Base-by-base conservation (phyloP, 2,329 filamentous ascomycete species). In the Pestalotiopsis sp. region DNA sequence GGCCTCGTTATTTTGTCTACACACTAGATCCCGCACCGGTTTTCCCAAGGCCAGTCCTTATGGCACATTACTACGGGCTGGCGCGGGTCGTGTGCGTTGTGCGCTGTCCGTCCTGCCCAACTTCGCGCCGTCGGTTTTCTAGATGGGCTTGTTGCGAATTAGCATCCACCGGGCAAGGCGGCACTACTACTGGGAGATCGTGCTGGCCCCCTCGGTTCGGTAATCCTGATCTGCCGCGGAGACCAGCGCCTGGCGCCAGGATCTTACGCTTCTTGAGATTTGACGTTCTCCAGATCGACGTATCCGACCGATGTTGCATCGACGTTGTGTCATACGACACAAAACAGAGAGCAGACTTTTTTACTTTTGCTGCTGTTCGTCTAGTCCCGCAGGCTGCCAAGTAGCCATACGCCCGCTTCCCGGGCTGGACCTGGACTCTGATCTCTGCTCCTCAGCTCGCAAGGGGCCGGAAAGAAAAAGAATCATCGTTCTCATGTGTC, bases 271-370 rank as follows among this genome's bases (percentile, higher is more conserved):
- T 70, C 71, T 69, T 70, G 71, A 72, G 71, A 74, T 73, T 70
- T 72, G 70, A 57, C 69, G 72, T 75, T 75, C 75, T 78, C 73
- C 73, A 77, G 76, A 77, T 78, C 77, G 75, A 77, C 76, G 61
- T 74, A 75, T 75, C 76, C 77, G 74, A 74, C 52, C 70, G 70
- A 49, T 70, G 52, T 73, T 71, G 73, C 74, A 71, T 76, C 73
- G 73, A 72, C 71, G 72, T 74, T 72, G 73, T 77, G 74, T 76
- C 76, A 75, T 77, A 75, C 72, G 72, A 74, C 63, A 57, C 58
- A 59, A 63, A 25, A 56, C 52, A 65, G 17, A 52, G 45, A 52
- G 27, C 45, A n/a, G 17, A n/a, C 17, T 52, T 52, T n/a, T 52
- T n/a, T n/a, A 9, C 20, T 52, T n/a, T n/a, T 52, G 45, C 45